Evolutionary conservation across 805 yeast species (phyloP).

Genomic region (Metschnikowia noctiluminum): DNA sequence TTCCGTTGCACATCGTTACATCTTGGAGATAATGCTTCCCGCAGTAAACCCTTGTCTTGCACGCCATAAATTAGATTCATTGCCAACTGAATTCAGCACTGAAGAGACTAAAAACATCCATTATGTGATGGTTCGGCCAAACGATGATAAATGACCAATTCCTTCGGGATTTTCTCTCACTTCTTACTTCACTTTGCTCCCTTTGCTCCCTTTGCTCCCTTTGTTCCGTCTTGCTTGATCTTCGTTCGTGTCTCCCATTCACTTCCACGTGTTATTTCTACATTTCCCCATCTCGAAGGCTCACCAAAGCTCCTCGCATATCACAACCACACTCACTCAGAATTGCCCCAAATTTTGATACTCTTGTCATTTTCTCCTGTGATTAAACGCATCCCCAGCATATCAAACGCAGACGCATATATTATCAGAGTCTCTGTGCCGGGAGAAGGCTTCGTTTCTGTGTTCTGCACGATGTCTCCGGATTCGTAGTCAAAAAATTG

Average conservation of each 20-base stretch:
- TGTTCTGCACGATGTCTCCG: constrained; percentile 60
- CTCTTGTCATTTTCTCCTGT: constrained; percentile 92
- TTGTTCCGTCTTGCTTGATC: background rate
- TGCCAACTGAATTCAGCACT: no score
- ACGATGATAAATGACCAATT: no score
- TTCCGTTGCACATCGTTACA: no score
- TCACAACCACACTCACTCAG: constrained; percentile 19
- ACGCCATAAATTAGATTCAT: no score
- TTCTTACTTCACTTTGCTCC: no score
- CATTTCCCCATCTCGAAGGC: background rate
- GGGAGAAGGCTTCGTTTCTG: constrained; percentile 54
- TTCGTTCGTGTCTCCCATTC: background rate
- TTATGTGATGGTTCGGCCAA: no score
- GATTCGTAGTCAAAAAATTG: constrained; percentile 74
- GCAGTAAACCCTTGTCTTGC: no score
- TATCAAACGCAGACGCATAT: constrained; percentile 69
- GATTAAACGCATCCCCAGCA: constrained; percentile 73
- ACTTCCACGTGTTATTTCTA: background rate
- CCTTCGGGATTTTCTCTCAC: no score
- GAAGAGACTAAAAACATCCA: no score
- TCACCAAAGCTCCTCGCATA: no score
- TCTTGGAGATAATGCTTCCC: no score
- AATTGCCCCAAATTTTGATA: constrained; percentile 65
- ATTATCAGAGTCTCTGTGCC: constrained; percentile 74
- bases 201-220: no score